Base-by-base conservation (phyloP, 345 rosid genomes). In the Eucalyptus curtisii region DNA sequence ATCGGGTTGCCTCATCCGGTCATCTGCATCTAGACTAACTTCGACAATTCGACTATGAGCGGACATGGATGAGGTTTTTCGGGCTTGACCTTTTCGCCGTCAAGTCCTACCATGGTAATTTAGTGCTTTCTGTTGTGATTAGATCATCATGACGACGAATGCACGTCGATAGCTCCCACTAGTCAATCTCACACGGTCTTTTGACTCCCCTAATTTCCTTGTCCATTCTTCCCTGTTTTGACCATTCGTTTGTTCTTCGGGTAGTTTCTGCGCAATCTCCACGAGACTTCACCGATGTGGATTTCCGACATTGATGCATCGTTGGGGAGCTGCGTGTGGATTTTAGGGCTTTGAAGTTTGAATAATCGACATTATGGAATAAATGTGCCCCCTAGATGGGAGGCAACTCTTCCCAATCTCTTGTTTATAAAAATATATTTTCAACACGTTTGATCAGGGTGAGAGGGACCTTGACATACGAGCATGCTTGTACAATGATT, bases 371-470 rank as follows among this genome's bases (percentile, higher is more conserved):
- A 7, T 15, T 15, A 7, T 4, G 10, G 76, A 64, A 64, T n/a
- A 14, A n/a, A n/a, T 64, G 37, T 64, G 37, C 16, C 31, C 33
- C 68, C 68, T 13, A 13, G 8, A 61, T 13, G 33, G 68, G 16
- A 27, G 68, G 68, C 68, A 59, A 27, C 16, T 59, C 68, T 59
- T 59, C 15, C 31, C 0, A 0, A 27, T 27, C 2, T 59, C 31
- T 27, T 59, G 7, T 13, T 30, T 30, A 27, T 30, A 61, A 61
- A 0, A 61, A 12, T 6, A 6, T 50, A 30, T 27, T 13, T 13
- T 27, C 0, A 0, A 61, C 17, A 13, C 8, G 33, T 59, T 27
- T 1, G 15, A 12, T 59, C 1, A 27, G 7, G 68, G 68, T 11
- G 14, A 59, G n/a, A 27, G 7, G 68, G n/a, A 27, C 31, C 31